phyloP scores from a whole-genome alignment of 129 eudicot species.

The Helianthus tuberosus region DNA sequence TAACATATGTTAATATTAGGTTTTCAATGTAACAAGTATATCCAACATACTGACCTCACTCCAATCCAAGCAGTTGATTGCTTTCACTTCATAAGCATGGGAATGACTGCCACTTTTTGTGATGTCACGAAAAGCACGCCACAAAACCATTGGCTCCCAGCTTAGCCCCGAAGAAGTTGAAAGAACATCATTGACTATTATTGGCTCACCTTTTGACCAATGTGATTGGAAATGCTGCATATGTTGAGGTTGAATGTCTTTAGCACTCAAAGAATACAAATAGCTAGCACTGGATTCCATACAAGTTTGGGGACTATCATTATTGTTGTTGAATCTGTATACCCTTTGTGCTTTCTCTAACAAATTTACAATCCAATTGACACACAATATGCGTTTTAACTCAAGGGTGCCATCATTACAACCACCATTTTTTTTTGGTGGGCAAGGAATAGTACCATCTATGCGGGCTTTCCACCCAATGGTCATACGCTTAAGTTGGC shows the following conservation, averaged over 20 bases:
- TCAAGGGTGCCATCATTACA: too few species aligned
- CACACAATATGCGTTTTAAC: too few species aligned
- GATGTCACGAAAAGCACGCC: slow-evolving; percentile 48
- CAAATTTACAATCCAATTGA: too few species aligned
- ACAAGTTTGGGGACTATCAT: too few species aligned
- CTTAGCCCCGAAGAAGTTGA: slow-evolving; percentile 49
- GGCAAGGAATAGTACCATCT: too few species aligned
- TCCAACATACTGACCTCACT: neutral
- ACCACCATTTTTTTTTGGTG: too few species aligned
- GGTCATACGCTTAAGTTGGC: too few species aligned
- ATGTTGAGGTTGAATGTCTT: slow-evolving; percentile 34
- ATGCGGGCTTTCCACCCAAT: too few species aligned
- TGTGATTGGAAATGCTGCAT: slow-evolving; percentile 56
- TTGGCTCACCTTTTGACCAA: slow-evolving; percentile 59
- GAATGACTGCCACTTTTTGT: slow-evolving; percentile 3
- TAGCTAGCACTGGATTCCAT: too few species aligned
- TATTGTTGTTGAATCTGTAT: too few species aligned
- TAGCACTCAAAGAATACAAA: slow-evolving; percentile 45
- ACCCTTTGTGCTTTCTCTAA: too few species aligned
- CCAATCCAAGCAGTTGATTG: slow-evolving; percentile 14
- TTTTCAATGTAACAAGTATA: neutral
- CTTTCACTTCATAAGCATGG: slow-evolving; percentile 27
- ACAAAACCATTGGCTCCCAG: slow-evolving; percentile 82
- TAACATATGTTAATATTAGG: neutral
- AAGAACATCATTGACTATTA: slow-evolving; percentile 44